Evolutionary conservation across 2,329 filamentous ascomycete genomes (phyloP), one percentile per base, ranked within the genome.

Genomic region (Ophiocordyceps camponoti-rufipedis): DNA sequence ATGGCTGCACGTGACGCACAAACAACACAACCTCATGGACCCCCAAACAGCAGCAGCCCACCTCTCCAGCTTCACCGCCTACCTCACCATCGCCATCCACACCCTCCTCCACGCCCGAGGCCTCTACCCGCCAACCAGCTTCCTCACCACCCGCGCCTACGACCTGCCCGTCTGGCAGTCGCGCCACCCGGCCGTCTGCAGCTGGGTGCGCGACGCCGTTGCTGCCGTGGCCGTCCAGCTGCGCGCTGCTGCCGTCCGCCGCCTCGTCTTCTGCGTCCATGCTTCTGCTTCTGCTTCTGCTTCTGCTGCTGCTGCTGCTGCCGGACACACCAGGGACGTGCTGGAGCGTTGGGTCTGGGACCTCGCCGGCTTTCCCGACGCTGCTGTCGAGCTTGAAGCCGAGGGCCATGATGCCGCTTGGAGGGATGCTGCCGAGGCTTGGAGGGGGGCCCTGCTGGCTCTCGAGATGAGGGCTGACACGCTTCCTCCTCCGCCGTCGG

Each of bases 141-240:
- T 94, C 64, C 74, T 89, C 47, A 77, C 81, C 40, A 75, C 81
- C 38, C 76, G 82, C 51, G 86, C 85, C 55, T 88, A 88, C 69
- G 87, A 89, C 64, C 79, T 86, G 48, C 74, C 85, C 29, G 82
- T 93, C 42, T 81, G 83, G 54, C 87, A 94, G 59, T 89, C 78
- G 48, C 82, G 87, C 47, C 87, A 94, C 61, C 85, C 88, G 0
- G 75, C 76, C 53, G 82, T 94, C 51, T 93, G 85, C 69, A 68
- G 77, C 55, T 95, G 88, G 83, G 78, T 94, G 62, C 75, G 72
- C 57, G 83, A 91, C 59, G 85, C 87, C 52, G 75, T 91, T 40
- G 67, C 78, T 50, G 82, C 85, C 33, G 74, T 87, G 19, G 70
- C 75, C 48, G 69, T 67, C 4, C 82, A 93, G 63, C 70, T 94